phyloP scores from a whole-genome alignment of 2,329 filamentous ascomycete species.

The Ascosphaera pollenicola region DNA sequence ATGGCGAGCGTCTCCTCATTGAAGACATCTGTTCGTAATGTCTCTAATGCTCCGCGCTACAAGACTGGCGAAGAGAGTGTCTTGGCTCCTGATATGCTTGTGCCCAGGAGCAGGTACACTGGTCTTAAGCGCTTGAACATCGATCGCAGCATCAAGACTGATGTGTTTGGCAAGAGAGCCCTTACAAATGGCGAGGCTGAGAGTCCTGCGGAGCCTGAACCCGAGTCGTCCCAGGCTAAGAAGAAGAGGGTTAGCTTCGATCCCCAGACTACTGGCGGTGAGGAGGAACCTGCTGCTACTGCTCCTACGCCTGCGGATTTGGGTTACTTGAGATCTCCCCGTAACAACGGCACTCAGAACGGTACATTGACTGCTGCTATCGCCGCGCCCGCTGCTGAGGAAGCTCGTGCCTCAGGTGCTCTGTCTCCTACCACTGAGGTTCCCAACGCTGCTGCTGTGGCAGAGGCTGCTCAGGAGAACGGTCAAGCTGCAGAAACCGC shows the following conservation, averaged over 20 bases:
- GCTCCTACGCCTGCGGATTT: slow-evolving; percentile 36
- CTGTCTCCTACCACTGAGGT: slow-evolving; percentile 7
- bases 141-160: slow-evolving; percentile 58
- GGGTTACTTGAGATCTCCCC: slow-evolving; percentile 35
- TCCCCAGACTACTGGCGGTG: slow-evolving; percentile 16
- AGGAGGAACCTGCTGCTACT: slow-evolving; percentile 28
- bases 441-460: neutral
- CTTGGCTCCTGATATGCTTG: neutral
- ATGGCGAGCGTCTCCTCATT: slow-evolving; percentile 23
- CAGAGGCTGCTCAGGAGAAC: neutral
- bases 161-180: slow-evolving; percentile 28
- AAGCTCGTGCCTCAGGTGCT: slow-evolving; percentile 22
- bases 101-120: slow-evolving; percentile 8
- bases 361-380: slow-evolving; percentile 8
- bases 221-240: slow-evolving; percentile 13
- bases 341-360: slow-evolving; percentile 6
- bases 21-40: neutral
- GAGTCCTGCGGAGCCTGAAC: slow-evolving; percentile 14
- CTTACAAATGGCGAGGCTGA: slow-evolving; percentile 20
- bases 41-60: neutral
- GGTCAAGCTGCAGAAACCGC: neutral
- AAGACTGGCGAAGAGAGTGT: neutral
- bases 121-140: slow-evolving; percentile 84
- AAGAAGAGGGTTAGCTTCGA: slow-evolving; percentile 91
- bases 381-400: slow-evolving; percentile 9